Percentiles rank a stretch among this genome's conserved stretches.
Conservation (phyloP, 345 rosid species). For the Melaleuca quinquenervia region DNA sequence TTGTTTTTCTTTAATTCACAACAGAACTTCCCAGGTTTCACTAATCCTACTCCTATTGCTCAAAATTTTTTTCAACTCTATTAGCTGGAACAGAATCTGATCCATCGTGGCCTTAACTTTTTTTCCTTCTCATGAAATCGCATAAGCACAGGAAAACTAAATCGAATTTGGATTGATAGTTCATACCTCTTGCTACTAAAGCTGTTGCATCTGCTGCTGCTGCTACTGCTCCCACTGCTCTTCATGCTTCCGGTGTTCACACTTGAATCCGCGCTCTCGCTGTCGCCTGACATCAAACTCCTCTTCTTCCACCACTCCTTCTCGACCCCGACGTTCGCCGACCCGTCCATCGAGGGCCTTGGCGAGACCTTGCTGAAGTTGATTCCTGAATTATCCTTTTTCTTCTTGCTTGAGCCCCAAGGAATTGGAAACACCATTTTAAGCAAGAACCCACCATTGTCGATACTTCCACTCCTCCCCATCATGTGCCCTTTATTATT, state of each 20-base stretch:
- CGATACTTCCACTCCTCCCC: slow-evolving; percentile 26
- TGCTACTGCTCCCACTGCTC: slow-evolving; percentile 33
- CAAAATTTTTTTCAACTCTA: neutral
- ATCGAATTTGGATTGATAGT: neutral
- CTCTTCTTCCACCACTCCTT: slow-evolving; percentile 69
- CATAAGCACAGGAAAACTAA: neutral
- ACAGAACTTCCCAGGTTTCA: neutral
- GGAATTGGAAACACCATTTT: slow-evolving; percentile 61
- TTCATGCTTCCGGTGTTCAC: slow-evolving; percentile 27
- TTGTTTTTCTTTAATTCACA: neutral
- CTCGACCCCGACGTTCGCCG: slow-evolving; percentile 18
- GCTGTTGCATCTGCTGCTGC: slow-evolving; percentile 32
- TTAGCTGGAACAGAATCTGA: neutral
- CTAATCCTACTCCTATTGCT: neutral
- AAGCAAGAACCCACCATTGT: slow-evolving; percentile 51
- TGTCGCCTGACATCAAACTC: slow-evolving; percentile 15
- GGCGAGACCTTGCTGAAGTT: slow-evolving; percentile 25
- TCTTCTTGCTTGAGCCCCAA: slow-evolving; percentile 32
- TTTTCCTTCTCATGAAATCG: no score
- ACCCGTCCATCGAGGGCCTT: slow-evolving; percentile 32
- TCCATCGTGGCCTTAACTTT: neutral
- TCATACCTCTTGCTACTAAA: slow-evolving; percentile 20
- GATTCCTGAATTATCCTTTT: slow-evolving; percentile 4
- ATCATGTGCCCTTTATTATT: slow-evolving; percentile 3
- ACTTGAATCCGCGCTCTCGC: slow-evolving; percentile 28